Evolutionary conservation across 2,329 filamentous ascomycete species (phyloP).

Genomic region (Microdochium trichocladiopsis): DNA sequence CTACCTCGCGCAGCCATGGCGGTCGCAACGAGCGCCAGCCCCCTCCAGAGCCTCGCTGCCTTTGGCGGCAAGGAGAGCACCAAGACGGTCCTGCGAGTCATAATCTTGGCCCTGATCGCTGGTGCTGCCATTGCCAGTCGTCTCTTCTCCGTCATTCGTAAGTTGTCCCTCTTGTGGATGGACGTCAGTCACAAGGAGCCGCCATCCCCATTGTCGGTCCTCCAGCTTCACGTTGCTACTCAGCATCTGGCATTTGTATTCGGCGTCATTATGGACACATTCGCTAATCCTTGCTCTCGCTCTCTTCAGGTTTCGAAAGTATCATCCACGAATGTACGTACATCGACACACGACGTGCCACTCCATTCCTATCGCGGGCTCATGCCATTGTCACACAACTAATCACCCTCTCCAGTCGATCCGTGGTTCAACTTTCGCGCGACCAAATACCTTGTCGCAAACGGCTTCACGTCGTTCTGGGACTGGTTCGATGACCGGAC

Average conservation of each 20-base stretch:
- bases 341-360: constrained; percentile 3
- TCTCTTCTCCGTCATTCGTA: constrained; percentile 97
- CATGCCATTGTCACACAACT: constrained; percentile 5
- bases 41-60: constrained; percentile 44
- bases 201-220: constrained; percentile 4
- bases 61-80: constrained; percentile 77
- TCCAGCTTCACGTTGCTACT: too few relatives aligned
- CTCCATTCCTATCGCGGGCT: too few relatives aligned
- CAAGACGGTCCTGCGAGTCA: constrained; percentile 75
- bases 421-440: constrained; percentile 99
- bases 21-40: constrained; percentile 23
- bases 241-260: too few relatives aligned
- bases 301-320: constrained; percentile 75
- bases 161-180: constrained; percentile 2
- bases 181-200: too few relatives aligned
- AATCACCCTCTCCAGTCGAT: constrained; percentile 61
- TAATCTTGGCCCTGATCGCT: constrained; percentile 88
- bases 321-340: constrained; percentile 98
- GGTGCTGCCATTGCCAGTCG: constrained; percentile 86
- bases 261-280: background rate
- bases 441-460: constrained; percentile 91
- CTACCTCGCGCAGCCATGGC: constrained; percentile 23
- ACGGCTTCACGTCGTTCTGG: constrained; percentile 99
- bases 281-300: constrained; percentile 20
- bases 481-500: constrained; percentile 99